Base-by-base conservation (phyloP, 2,329 filamentous ascomycete species). In the Dendrostoma leiphaemia region DNA sequence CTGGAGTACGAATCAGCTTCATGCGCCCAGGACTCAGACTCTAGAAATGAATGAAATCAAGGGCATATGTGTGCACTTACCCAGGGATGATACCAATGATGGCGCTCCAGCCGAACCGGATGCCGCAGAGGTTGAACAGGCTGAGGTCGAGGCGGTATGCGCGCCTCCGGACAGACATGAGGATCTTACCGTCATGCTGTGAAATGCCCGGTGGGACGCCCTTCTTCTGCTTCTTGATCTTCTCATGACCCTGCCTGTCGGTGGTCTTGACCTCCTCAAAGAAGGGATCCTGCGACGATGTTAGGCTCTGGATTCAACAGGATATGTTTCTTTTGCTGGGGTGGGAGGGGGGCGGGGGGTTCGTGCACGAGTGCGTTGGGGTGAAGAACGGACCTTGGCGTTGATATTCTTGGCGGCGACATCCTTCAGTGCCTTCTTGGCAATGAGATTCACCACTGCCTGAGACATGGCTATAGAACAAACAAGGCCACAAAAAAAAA, bases 51-150 rank as follows among this genome's bases (percentile, higher is more conserved):
- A n/a, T n/a, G n/a, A n/a, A n/a, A n/a, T n/a, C n/a, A n/a, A n/a
- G n/a, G n/a, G n/a, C n/a, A n/a, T n/a, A n/a, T n/a, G n/a, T n/a
- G n/a, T n/a, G 12, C 53, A 81, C 89, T 79, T 80, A 91, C 82
- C 83, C 83, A 62, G 94, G 94, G 51, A 97, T 71, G 7, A 97
- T 67, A 13, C 87, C 94, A 63, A 97, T 90, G 54, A 96, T 82
- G 63, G 87, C 89, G 48, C 89, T 84, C 91, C 91, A 97, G 51
- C 94, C 94, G 66, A 97, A 92, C 54, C 86, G 83, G 56, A 96
- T 80, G 40, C 91, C 91, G 60, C 88, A 83, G 66, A 90, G 83
- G 65, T 83, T 91, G 75, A 93, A 95, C 6, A 96, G 81, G 52
- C 82, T 83, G 77, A 91, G 88, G 70, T 97, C 94, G 24, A 97